Conservation (phyloP, 2,329 filamentous ascomycete genomes). For the Endoconidiophora polonica region DNA sequence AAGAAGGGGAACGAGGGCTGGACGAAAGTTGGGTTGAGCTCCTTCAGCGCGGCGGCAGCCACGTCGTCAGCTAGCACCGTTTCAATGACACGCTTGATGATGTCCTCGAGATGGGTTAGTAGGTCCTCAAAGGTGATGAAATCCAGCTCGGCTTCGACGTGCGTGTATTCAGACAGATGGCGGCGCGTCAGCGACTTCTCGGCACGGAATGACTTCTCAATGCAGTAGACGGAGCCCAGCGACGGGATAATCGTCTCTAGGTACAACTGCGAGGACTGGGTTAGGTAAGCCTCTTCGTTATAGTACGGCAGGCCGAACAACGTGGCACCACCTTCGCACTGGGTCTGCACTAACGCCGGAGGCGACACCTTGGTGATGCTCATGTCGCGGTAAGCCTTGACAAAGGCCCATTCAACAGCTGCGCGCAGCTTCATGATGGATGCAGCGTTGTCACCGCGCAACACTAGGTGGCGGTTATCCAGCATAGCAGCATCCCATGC, state of each 20-base stretch:
- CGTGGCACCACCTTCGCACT: constrained; percentile 83
- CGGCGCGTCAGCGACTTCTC: constrained; percentile 91
- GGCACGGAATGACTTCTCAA: constrained; percentile 96
- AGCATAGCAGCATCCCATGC: constrained; percentile 48
- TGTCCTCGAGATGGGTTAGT: constrained; percentile 67
- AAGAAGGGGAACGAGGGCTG: constrained; percentile 71
- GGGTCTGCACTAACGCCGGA: constrained; percentile 82
- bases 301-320: constrained; percentile 86
- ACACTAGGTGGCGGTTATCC: constrained; percentile 67
- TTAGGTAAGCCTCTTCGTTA: constrained; percentile 78
- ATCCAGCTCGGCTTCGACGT: constrained; percentile 91
- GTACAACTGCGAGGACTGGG: constrained; percentile 93
- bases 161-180: constrained; percentile 90
- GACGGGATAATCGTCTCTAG: constrained; percentile 86
- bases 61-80: constrained; percentile 56
- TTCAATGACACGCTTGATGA: constrained; percentile 76
- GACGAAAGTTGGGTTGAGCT: constrained; percentile 82
- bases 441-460: constrained; percentile 72
- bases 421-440: constrained; percentile 76
- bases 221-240: constrained; percentile 90
- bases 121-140: constrained; percentile 89
- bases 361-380: constrained; percentile 71
- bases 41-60: constrained; percentile 56
- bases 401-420: constrained; percentile 65
- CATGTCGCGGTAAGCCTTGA: constrained; percentile 59